Percentiles rank a stretch among this genome's conserved stretches.
phyloP scores from a whole-genome alignment of 352 stramenopile species.

The Phytophthora sojae region DNA sequence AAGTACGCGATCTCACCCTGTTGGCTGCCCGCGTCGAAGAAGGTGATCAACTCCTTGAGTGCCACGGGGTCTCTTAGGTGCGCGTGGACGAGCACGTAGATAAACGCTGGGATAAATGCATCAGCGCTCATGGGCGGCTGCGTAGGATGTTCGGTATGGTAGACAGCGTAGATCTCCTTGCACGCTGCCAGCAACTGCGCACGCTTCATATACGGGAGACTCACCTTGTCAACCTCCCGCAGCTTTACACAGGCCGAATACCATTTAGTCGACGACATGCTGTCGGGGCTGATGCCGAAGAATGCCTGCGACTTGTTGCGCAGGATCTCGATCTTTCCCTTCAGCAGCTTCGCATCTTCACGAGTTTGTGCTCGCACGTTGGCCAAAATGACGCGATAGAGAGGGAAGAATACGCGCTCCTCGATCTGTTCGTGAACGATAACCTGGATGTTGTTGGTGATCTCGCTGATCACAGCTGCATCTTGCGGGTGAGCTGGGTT shows the following conservation, averaged over 20 bases:
- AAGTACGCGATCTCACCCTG: constrained; percentile 89
- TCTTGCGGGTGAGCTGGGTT: constrained; percentile 18
- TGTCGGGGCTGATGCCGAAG: constrained; percentile 82
- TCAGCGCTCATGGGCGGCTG: constrained; percentile 87
- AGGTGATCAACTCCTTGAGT: constrained; percentile 84
- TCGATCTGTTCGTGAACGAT: constrained; percentile 89
- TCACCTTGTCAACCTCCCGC: constrained; percentile 81
- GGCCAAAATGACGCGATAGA: constrained; percentile 74
- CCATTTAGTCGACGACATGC: constrained; percentile 70
- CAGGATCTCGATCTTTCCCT: constrained; percentile 86
- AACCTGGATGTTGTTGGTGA: constrained; percentile 66
- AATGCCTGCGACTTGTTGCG: constrained; percentile 83
- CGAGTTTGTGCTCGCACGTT: constrained; percentile 67
- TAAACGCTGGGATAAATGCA: constrained; percentile 90
- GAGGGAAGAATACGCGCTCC: constrained; percentile 83
- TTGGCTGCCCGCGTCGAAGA: constrained; percentile 72
- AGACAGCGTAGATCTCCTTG: constrained; percentile 88
- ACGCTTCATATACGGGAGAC: constrained; percentile 86
- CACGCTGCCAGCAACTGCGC: constrained; percentile 73
- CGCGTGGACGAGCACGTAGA: constrained; percentile 88
- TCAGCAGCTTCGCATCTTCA: constrained; percentile 76
- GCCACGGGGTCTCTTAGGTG: constrained; percentile 69
- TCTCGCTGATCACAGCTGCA: constrained; percentile 49
- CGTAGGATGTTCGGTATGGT: constrained; percentile 70
- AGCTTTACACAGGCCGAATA: constrained; percentile 63